Evolutionary conservation across 148 eudicot species (phyloP).

Genomic region (Silene uniflora): DNA sequence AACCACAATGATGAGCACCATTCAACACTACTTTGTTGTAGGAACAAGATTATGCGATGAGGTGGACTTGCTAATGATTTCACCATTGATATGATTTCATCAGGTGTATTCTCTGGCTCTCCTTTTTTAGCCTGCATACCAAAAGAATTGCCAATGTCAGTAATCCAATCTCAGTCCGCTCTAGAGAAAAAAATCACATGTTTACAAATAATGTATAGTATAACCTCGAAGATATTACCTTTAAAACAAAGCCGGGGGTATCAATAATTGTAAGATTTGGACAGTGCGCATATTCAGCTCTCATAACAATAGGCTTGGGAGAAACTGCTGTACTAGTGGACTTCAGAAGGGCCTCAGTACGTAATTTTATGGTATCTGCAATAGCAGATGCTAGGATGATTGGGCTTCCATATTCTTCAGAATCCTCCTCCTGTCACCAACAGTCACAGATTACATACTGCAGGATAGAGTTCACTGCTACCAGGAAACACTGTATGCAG

Average conservation of each 20-base stretch:
- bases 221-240: slow-evolving; percentile 40
- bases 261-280: slow-evolving; percentile 97
- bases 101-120: slow-evolving; percentile 92
- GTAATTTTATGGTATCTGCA: slow-evolving; percentile 79
- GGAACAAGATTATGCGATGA: slow-evolving; percentile 88
- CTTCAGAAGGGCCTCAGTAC: slow-evolving; percentile 76
- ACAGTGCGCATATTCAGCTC: slow-evolving; percentile 97
- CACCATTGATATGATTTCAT: slow-evolving; percentile 91
- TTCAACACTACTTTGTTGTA: slow-evolving; percentile 98
- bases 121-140: slow-evolving; percentile 82
- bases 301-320: slow-evolving; percentile 88
- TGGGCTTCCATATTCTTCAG: slow-evolving; percentile 86
- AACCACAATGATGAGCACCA: slow-evolving; percentile 99
- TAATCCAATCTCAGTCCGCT: background rate
- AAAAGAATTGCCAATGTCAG: background rate
- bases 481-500: background rate
- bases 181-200: background rate
- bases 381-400: slow-evolving; percentile 62
- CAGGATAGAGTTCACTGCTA: background rate
- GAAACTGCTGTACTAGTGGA: slow-evolving; percentile 74
- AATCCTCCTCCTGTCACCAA: slow-evolving; percentile 73
- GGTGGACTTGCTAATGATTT: slow-evolving; percentile 96
- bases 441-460: slow-evolving; percentile 4
- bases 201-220: background rate
- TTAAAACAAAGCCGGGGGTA: slow-evolving; percentile 95